phyloP scores from a whole-genome alignment of 169 alveolate genomes.

The Eimeria maxima region DNA sequence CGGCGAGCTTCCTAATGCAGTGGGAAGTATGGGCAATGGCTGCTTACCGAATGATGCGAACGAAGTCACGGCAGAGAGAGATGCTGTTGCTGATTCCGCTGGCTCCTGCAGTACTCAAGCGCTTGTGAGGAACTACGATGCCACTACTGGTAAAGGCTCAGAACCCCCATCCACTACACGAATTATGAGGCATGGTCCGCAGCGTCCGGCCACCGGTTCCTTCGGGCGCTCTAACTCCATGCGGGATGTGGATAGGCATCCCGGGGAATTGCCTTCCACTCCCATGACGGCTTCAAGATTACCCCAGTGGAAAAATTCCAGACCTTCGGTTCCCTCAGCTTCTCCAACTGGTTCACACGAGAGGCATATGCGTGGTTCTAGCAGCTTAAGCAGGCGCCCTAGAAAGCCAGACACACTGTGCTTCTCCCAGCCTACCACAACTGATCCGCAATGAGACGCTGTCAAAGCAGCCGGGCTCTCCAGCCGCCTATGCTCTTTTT shows the following conservation, averaged over 20 bases:
- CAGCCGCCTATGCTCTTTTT: neutral
- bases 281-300: conserved; percentile 61
- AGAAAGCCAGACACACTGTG: conserved; percentile 17
- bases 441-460: conserved; percentile 15
- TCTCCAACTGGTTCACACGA: conserved; percentile 44
- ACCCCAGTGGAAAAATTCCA: conserved; percentile 48
- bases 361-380: conserved; percentile 51
- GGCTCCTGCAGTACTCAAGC: neutral
- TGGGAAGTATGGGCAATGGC: neutral
- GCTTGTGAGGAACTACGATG: conserved; percentile 1
- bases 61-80: conserved; percentile 8
- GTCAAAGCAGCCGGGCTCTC: neutral
- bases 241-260: conserved; percentile 43
- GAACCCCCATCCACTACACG: neutral
- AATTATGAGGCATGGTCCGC: conserved; percentile 7
- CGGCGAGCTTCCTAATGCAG: neutral
- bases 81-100: conserved; percentile 31
- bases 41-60: neutral
- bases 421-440: conserved; percentile 44
- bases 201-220: conserved; percentile 46
- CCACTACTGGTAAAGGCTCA: conserved; percentile 18
- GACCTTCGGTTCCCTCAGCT: conserved; percentile 33
- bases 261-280: conserved; percentile 44
- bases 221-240: conserved; percentile 61
- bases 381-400: conserved; percentile 46